Percentiles rank a stretch among this genome's conserved stretches.
Conservation (phyloP, 1,284 basidiomycete genomes). For the Microbotryum intermedium region DNA sequence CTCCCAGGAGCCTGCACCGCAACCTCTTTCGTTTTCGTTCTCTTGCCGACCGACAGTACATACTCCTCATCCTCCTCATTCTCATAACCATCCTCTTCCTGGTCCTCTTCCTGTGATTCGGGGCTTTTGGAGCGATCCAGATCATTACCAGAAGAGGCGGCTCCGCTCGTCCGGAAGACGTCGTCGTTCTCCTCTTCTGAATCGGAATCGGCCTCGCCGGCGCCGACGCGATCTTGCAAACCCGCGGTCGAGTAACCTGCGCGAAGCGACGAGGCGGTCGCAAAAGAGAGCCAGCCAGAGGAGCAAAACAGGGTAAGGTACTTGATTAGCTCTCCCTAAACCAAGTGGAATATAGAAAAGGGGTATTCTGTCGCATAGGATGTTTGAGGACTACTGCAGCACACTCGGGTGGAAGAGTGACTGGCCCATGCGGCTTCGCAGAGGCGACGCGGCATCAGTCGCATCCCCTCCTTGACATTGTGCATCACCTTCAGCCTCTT, state of each 20-base stretch:
- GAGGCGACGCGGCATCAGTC: too few relatives aligned
- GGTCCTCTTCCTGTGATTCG: constrained; percentile 13
- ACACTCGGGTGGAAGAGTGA: too few relatives aligned
- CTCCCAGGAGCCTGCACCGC: too few relatives aligned
- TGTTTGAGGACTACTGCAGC: too few relatives aligned
- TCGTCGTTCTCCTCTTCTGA: constrained; percentile 12
- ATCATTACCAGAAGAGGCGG: constrained; percentile 1
- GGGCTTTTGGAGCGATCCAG: neutral
- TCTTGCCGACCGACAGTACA: neutral
- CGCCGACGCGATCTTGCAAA: neutral
- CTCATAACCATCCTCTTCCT: constrained; percentile 9
- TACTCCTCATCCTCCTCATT: constrained; percentile 11
- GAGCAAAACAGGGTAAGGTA: too few relatives aligned
- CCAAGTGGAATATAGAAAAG: too few relatives aligned
- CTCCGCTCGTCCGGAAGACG: constrained; percentile 2
- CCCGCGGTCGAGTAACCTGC: neutral
- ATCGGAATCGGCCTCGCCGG: neutral
- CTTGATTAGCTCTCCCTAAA: too few relatives aligned
- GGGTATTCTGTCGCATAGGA: too few relatives aligned
- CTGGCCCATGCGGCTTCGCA: too few relatives aligned
- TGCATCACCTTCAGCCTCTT: too few relatives aligned
- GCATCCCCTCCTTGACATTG: too few relatives aligned
- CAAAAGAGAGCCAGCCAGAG: neutral
- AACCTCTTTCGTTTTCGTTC: neutral
- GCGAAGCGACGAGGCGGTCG: neutral